Base-by-base conservation (phyloP, 768 basidiomycete genomes). In the Russula sp. region DNA sequence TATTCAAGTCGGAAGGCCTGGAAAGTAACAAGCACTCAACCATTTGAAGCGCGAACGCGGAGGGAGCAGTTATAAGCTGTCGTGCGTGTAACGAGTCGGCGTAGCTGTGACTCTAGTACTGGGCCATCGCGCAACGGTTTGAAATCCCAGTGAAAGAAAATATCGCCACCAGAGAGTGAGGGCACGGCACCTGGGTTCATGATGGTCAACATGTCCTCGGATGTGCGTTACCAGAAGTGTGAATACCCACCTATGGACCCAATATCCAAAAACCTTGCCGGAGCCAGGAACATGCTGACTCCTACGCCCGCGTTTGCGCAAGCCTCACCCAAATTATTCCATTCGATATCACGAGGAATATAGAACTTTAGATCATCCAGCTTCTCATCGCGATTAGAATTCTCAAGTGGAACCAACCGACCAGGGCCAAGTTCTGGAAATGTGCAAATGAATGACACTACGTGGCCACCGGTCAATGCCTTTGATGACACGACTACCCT, bases 141-240 rank as follows among this genome's bases (percentile, higher is more conserved):
- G 73, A 93, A 99, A n/a, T 91, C 83, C 10, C 96, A 97, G 71
- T 95, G 90, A 78, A 88, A 96, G 76, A 89, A 95, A 1, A 96
- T 70, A 62, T 94, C 92, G 22, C 97, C 97, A 16, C 97, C 97
- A 8, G 92, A 93, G 13, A 85, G 72, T 0, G 85, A 85, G 0
- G 89, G 73, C 7, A 94, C 80, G 4, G 80, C 75, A 49, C 89
- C 90, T 87, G 64, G 18, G 28, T 14, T 30, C 11, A 42, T 1
- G n/a, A 18, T 38, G 53, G 70, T 48, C 34, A 62, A 57, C 46
- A 36, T 24, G 58, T 18, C 11, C 7, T 24, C 20, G 10, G 34
- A 22, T 4, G 5, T n/a, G 51, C 32, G 5, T 2, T 10, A 34
- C 13, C 18, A 57, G 24, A 57, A 28, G 11, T 44, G 62, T 36